A percentile compares a stretch with the other conserved stretches of the same genome.
Conservation (phyloP, 352 stramenopile species). For the Pythium inflatum region DNA sequence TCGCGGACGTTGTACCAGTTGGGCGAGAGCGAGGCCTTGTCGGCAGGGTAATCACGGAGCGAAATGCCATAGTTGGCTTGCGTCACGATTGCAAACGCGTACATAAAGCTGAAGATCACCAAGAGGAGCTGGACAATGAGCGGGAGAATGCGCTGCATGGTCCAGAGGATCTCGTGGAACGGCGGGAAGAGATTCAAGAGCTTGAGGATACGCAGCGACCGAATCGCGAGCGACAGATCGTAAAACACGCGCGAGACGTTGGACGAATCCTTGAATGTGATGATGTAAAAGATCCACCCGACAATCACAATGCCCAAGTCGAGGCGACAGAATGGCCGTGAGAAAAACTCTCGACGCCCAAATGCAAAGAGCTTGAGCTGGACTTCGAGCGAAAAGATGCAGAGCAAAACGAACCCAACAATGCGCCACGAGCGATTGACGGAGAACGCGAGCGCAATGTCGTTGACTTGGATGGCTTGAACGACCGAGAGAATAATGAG, state of each 20-base stretch:
- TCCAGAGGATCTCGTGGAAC: slow-evolving; percentile 87
- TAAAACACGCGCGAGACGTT: slow-evolving; percentile 46
- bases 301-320: slow-evolving; percentile 73
- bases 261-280: slow-evolving; percentile 64
- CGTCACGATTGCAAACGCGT: slow-evolving; percentile 80
- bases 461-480: slow-evolving; percentile 84
- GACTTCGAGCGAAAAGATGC: slow-evolving; percentile 78
- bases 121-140: slow-evolving; percentile 77
- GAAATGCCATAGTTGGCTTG: slow-evolving; percentile 74
- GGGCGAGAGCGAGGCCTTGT: slow-evolving; percentile 52
- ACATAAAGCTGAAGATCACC: slow-evolving; percentile 87
- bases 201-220: slow-evolving; percentile 80
- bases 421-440: slow-evolving; percentile 76
- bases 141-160: slow-evolving; percentile 83
- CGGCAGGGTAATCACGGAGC: slow-evolving; percentile 59
- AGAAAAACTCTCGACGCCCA: slow-evolving; percentile 73
- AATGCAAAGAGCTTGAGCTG: slow-evolving; percentile 84
- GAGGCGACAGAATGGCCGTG: slow-evolving; percentile 76
- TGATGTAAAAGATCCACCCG: slow-evolving; percentile 79
- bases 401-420: slow-evolving; percentile 67
- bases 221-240: slow-evolving; percentile 71
- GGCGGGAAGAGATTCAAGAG: slow-evolving; percentile 81
- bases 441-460: slow-evolving; percentile 76
- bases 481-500: slow-evolving; percentile 81
- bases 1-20: slow-evolving; percentile 71